Percentiles rank a stretch among this genome's conserved stretches.
Evolutionary conservation across 805 yeast genomes (phyloP).

Genomic region (Sugiyamaella boreocaroliniensis): DNA sequence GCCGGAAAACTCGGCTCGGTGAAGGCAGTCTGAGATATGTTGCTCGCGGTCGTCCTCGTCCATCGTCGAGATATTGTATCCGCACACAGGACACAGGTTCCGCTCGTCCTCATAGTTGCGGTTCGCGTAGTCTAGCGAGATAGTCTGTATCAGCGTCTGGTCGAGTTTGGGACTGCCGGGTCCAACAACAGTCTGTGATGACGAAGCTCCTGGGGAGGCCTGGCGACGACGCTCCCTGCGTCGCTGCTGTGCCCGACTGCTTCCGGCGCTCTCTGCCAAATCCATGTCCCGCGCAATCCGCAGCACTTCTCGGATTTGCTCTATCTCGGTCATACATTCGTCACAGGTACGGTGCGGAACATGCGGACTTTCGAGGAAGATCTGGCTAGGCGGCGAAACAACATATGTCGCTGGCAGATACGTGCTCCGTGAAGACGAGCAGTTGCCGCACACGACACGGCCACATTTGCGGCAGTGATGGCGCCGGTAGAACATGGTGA

Average conservation of each 20-base stretch:
- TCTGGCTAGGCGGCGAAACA: conserved; percentile 46
- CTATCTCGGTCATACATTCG: conserved; percentile 58
- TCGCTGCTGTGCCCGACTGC: not conserved
- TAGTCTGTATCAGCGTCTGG: conserved; percentile 18
- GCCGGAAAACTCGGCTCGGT: conserved; percentile 53
- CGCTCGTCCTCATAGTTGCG: conserved; percentile 23
- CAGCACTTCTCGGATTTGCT: conserved; percentile 21
- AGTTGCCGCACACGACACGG: conserved; percentile 62
- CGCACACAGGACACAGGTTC: conserved; percentile 36
- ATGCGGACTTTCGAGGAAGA: conserved; percentile 43
- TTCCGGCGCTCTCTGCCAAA: not conserved
- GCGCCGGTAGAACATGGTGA: conserved; percentile 59
- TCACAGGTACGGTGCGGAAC: conserved; percentile 70
- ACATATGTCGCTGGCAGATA: conserved; percentile 57
- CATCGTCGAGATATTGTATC: conserved; percentile 23
- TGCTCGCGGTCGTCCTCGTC: conserved; percentile 41
- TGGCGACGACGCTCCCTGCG: not conserved
- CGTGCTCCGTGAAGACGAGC: conserved; percentile 48
- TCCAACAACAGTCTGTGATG: not conserved
- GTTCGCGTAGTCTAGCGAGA: conserved; percentile 8
- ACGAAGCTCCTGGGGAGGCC: conserved; percentile 1
- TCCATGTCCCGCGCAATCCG: conserved; percentile 7
- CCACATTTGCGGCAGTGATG: conserved; percentile 86
- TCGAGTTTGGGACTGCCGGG: conserved; percentile 5
- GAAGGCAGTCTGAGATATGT: conserved; percentile 69